phyloP scores from a whole-genome alignment of 1,284 basidiomycete species.

The Singerocomus inundabilis region DNA sequence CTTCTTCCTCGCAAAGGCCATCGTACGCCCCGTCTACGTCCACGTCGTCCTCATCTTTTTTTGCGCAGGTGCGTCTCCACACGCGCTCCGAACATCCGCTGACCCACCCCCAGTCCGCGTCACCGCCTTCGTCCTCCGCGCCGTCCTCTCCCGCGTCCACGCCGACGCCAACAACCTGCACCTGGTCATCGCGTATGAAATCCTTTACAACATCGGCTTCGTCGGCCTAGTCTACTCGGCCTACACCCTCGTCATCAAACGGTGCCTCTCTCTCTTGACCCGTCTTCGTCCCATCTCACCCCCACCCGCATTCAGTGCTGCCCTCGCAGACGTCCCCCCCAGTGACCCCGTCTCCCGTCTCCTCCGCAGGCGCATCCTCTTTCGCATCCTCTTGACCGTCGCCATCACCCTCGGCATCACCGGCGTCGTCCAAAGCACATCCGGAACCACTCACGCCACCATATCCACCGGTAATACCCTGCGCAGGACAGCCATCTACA shows the following conservation, averaged over 20 bases:
- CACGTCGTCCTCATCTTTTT: conserved; percentile 43
- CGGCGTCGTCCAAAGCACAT: conserved; percentile 24
- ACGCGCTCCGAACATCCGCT: conserved; percentile 24
- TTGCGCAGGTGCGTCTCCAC: conserved; percentile 39
- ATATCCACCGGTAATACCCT: conserved; percentile 24
- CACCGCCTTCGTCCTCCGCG: conserved; percentile 32
- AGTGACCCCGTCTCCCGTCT: conserved; percentile 34
- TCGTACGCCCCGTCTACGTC: conserved; percentile 39
- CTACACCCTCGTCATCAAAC: conserved; percentile 30
- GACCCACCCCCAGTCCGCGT: conserved; percentile 39
- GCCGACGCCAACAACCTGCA: conserved; percentile 25
- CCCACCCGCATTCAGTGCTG: conserved; percentile 16
- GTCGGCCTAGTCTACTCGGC: conserved; percentile 40
- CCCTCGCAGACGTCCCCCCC: conserved; percentile 24
- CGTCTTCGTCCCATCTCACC: neutral
- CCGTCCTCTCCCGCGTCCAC: conserved; percentile 27
- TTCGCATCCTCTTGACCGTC: conserved; percentile 28
- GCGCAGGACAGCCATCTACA: conserved; percentile 37
- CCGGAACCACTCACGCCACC: neutral
- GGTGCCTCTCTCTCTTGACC: conserved; percentile 24
- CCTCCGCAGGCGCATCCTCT: conserved; percentile 32
- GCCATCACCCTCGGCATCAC: conserved; percentile 42
- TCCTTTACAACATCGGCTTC: conserved; percentile 37
- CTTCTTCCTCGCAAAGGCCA: conserved; percentile 40
- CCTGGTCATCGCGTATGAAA: conserved; percentile 28